A percentile compares a stretch with the other conserved stretches of the same genome.
These are phyloP conservation scores for Pseudogymnoascus sp. DNA, from an alignment of 2,329 filamentous ascomycete genomes.

Conservation along the genomic window DNA sequence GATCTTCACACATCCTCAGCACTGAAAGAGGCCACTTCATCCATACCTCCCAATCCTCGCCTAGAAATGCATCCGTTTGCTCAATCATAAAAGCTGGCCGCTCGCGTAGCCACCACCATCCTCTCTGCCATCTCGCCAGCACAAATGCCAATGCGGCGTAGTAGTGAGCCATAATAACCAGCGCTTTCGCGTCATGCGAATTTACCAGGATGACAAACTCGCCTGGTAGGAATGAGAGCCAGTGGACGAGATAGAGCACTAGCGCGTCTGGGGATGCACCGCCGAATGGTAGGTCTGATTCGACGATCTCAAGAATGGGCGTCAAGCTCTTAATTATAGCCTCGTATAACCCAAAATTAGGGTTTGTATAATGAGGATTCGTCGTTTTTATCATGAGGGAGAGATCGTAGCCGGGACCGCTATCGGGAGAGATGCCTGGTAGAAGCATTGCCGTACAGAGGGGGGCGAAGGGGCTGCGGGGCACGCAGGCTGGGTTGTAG, in stretches of 20 bases:
- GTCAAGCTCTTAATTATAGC: background rate
- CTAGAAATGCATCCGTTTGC: constrained; percentile 14
- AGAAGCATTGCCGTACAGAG: constrained; percentile 13
- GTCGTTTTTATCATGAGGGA: constrained; percentile 1
- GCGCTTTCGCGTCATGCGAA: constrained; percentile 13
- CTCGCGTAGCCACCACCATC: constrained; percentile 18
- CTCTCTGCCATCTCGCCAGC: constrained; percentile 10
- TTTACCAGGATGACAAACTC: constrained; percentile 14
- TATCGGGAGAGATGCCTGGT: constrained; percentile 8
- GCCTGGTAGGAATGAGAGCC: constrained; percentile 16
- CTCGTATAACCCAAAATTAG: background rate
- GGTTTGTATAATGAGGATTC: background rate
- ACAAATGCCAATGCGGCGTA: constrained; percentile 16
- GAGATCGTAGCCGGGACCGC: constrained; percentile 13
- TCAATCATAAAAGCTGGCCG: constrained; percentile 18
- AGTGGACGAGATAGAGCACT: constrained; percentile 15
- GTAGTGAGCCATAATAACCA: constrained; percentile 16
- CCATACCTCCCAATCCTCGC: constrained; percentile 13
- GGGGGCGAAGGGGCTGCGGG: constrained; percentile 10
- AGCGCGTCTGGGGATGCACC: constrained; percentile 13
- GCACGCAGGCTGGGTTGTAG: background rate
- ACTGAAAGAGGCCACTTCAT: constrained; percentile 15
- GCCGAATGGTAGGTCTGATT: background rate
- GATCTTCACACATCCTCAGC: background rate
- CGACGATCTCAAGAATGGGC: background rate